phyloP scores from a whole-genome alignment of 345 rosid genomes.

The Viola odorata region DNA sequence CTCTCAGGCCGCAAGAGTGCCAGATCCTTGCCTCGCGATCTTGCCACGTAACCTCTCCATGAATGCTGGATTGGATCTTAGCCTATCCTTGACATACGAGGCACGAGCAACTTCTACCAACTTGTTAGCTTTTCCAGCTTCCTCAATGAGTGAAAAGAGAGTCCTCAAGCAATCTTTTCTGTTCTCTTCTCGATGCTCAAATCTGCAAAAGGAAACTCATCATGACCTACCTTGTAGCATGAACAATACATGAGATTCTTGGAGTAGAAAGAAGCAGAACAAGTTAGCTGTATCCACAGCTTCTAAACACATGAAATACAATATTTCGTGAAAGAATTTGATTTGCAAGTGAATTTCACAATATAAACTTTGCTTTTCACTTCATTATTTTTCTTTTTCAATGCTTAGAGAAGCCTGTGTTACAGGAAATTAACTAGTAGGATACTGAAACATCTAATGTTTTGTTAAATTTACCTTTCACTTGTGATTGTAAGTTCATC shows the following conservation, averaged over 20 bases:
- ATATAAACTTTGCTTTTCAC: no score
- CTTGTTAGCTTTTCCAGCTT: constrained; percentile 77
- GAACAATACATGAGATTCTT: neutral
- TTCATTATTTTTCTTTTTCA: no score
- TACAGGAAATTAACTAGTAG: no score
- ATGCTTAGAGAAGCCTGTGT: no score
- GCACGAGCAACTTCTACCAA: constrained; percentile 66
- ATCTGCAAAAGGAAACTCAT: constrained; percentile 40
- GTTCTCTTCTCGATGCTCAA: constrained; percentile 94
- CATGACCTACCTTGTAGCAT: no score
- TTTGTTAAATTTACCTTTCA: constrained; percentile 55
- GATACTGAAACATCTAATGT: neutral
- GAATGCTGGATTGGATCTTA: constrained; percentile 73
- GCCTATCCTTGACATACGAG: constrained; percentile 68
- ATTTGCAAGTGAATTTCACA: no score
- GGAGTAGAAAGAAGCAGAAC: neutral
- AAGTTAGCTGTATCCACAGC: no score
- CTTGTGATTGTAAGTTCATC: constrained; percentile 94
- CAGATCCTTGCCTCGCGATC: constrained; percentile 39
- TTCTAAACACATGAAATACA: no score
- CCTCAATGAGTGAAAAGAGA: constrained; percentile 68
- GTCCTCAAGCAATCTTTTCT: constrained; percentile 90
- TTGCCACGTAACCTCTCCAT: constrained; percentile 77
- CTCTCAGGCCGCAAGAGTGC: constrained; percentile 17
- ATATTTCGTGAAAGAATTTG: no score